These are phyloP conservation scores for Nitzschia sp. DNA, from an alignment of 108 stramenopile species.

Conservation along the genomic window DNA sequence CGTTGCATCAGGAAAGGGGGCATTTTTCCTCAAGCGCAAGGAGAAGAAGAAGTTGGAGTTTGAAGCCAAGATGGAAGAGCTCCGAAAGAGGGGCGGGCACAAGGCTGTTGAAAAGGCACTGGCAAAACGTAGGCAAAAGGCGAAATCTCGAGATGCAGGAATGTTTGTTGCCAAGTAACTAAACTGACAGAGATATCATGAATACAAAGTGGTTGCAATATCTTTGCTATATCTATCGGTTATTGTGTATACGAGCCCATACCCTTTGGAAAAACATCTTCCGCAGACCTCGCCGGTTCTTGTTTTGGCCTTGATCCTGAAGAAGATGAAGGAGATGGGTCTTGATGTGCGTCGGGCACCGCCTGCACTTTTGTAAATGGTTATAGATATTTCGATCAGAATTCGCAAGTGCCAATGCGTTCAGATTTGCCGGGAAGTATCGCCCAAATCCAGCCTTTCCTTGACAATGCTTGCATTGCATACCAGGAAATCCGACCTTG, in stretches of 20 bases:
- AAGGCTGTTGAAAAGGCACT: conserved; percentile 79
- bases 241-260: conserved; percentile 33
- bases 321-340: conserved; percentile 38
- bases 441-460: conserved; percentile 71
- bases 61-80: conserved; percentile 84
- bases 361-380: conserved; percentile 65
- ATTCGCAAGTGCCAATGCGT: conserved; percentile 70
- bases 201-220: not conserved
- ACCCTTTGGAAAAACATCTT: conserved; percentile 63
- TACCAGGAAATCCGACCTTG: conserved; percentile 67
- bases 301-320: conserved; percentile 45
- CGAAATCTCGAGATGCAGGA: conserved; percentile 66
- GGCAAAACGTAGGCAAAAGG: conserved; percentile 79
- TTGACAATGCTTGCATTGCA: conserved; percentile 76
- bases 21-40: conserved; percentile 70
- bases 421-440: conserved; percentile 69
- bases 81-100: conserved; percentile 74
- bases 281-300: conserved; percentile 49
- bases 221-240: not conserved
- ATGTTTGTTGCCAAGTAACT: conserved; percentile 43
- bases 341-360: conserved; percentile 56
- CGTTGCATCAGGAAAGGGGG: conserved; percentile 60
- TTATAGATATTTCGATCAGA: conserved; percentile 76
- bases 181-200: not conserved
- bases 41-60: conserved; percentile 68